Evolutionary conservation across 352 stramenopile species (phyloP), one percentile per base, ranked within the genome.

Genomic region (Globisporangium rhizosaccharum): DNA sequence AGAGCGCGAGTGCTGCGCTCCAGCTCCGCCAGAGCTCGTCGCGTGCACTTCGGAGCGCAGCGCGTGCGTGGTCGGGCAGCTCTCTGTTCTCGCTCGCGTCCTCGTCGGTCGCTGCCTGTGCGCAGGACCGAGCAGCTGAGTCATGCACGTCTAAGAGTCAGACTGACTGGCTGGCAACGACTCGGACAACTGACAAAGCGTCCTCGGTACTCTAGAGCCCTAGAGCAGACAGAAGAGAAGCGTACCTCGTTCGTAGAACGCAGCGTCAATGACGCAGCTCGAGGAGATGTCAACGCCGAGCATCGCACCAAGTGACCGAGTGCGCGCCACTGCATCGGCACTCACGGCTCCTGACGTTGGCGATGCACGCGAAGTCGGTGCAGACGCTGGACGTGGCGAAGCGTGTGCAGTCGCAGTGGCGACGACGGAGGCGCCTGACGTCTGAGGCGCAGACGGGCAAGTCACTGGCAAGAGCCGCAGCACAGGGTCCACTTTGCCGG

Each of bases 191-290:
- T 37, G 2, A 46, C 1, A 53, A 51, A 49, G 12, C 28, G 36
- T 26, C 30, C 10, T 66, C 36, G 17, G 18, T 44, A 4, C 25
- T 30, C 44, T 14, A 49, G 14, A 46, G 41, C 25, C 25, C 44
- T 14, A 49, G 14, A 46, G 41, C 37, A 15, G 37, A 44, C 37
- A 46, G 41, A 9, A 20, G 41, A 46, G 41, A 18, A 59, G 59
- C 23, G 33, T 41, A 37, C 20, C 50, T 2, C 57, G 25, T 3
- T 56, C 60, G 56, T 78, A 78, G 39, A 81, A 77, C 23, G 59
- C 26, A 5, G 70, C 56, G 30, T 72, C 73, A 51, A 82, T 63
- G 45, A 85, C 68, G 36, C 57, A 75, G 52, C 73, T 85, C 53
- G 61, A 59, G 28, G 62, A 63, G 36, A 81, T 57, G 50, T 85